Base-by-base conservation (phyloP, 768 basidiomycete species). In the Kwoniella dendrophila region DNA sequence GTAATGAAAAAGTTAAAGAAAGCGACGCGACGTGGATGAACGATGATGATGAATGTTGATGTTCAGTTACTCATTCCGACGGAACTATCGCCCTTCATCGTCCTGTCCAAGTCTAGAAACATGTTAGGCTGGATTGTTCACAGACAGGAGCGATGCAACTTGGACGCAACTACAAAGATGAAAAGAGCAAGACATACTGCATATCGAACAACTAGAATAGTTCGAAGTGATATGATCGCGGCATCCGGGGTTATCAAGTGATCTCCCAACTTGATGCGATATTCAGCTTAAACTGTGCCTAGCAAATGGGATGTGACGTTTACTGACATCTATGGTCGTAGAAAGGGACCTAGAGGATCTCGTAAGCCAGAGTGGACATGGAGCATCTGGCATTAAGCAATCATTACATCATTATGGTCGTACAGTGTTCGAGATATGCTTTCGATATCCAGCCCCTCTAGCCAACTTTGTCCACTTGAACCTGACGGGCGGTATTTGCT, bases 11-110 rank as follows among this genome's bases (percentile, higher is more conserved):
- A 22, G 5, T 24, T n/a, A 44, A 44, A 22, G 20, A 6, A 22
- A 10, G 18, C 16, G 47, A 49, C 47, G 47, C 47, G 47, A 49
- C 47, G 24, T 44, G 43, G 43, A 44, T 38, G 36, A 18, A 38
- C 18, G 36, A 38, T 38, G 36, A 38, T 38, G 36, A 38, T 38
- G 36, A 38, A 38, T 38, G 36, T 38, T 38, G 36, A 8, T 38
- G 36, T 38, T 18, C n/a, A n/a, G 36, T 38, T 38, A 18, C 8
- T 22, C 6, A 44, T 10, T 44, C 43, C 43, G 43, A 44, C 43
- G 43, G 43, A 44, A 44, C 6, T 6, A 11, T 6, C 10, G 20
- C 8, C 36, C 8, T 38, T 8, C 36, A 38, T 18, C 18, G 36
- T 38, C n/a, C n/a, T n/a, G n/a, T n/a, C n/a, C n/a, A n/a, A n/a